Evolutionary conservation across 345 rosid species (phyloP), one percentile per base, ranked within the genome.

Genomic region (Eucalyptus dawsonii): DNA sequence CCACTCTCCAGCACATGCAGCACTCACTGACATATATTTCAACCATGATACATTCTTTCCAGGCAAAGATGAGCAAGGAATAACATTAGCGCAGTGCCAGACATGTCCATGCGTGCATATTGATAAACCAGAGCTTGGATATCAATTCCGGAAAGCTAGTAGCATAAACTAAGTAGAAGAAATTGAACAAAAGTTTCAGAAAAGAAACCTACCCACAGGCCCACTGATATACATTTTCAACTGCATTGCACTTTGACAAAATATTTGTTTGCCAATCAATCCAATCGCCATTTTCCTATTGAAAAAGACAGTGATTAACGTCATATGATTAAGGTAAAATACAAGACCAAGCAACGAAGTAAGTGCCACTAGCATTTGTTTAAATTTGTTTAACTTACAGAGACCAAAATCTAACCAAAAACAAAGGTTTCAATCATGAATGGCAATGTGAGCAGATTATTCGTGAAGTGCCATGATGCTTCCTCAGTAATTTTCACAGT

Each of bases 191-290:
- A 47, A 1, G 56, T 65, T 45, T 67, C 50, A 69, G 89, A 83
- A n/a, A 50, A 80, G 83, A 86, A 90, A 93, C 97, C 87, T 92
- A 97, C 99, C 99, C 98, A 86, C 99, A 97, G 51, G 95, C 94
- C 99, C 99, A 97, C 87, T 96, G 95, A 90, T 93, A 95, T 40
- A 95, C 95, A 91, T 97, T 97, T 93, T 97, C 99, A 92, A 95
- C 91, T 8, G 95, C 92, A 91, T 97, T 97, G 86, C 99, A 96
- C 90, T 95, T 94, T 65, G 95, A 93, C 86, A 97, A 92, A 62
- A 95, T 93, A 94, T 93, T 94, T 62, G 93, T 89, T 76, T 95
- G 96, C 98, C 97, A 96, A 50, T 95, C 96, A 91, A 87, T 90
- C 99, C 99, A 97, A 65, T 92, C 93, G 89, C 88, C 91, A 89